Base-by-base conservation (phyloP, 257 asterid species). In the Capsicum rhomboideum region DNA sequence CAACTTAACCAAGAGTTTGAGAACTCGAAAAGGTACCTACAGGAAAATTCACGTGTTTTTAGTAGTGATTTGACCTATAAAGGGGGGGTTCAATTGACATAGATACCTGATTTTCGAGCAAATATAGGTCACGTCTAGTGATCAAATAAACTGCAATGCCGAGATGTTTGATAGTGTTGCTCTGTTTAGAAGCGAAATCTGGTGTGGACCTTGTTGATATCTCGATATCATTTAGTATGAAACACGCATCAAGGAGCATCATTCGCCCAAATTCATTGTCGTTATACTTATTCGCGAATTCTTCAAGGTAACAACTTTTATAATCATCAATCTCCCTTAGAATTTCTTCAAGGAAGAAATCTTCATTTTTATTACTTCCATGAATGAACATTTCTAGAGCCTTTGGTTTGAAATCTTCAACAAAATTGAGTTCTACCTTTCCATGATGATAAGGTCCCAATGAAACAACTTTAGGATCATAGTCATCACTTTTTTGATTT, bases 381-480 rank as follows among this genome's bases (percentile, higher is more conserved):
- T 53, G 68, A 42, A 80, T 31, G 69, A 83, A 74, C 84, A 71
- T 74, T 12, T 81, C 71, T 42, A 85, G 66, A 12, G 83, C 31
- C 13, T 64, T 81, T 34, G 54, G 34, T 82, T 88, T 88, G 84
- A 82, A 81, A 8, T 85, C 55, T 67, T 88, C 89, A 18, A 79
- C 86, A n/a, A 31, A 56, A 10, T 80, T 46, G 63, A 88, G 84
- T 9, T 83, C 80, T 31, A 55, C 18, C 20, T 86, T 79, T 56
- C 88, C 85, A 28, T 84, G 86, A 54, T 86, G 89, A 78, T 85
- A 86, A 17, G 91, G 88, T 5, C 91, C 88, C 20, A 89, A 49
- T 26, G 90, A 89, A 59, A 85, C 83, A 29, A 85, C 54, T 46
- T 74, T 31, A 13, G 90, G 88, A 28, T 85, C 83, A 34, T 77